phyloP scores from a whole-genome alignment of 805 yeast genomes.

The Candida morakotiae region DNA sequence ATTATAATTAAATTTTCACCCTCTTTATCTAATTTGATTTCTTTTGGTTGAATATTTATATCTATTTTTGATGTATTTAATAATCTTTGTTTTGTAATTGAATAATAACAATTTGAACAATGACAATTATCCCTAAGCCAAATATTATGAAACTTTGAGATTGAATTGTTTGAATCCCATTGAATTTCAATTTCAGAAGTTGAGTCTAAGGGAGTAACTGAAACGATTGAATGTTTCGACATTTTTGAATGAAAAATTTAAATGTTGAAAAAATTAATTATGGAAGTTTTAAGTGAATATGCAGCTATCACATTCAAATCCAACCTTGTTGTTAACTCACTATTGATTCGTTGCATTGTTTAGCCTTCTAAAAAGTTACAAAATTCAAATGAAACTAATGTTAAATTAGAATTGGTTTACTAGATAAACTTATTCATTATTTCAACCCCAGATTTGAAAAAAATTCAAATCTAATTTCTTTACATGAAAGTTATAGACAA shows the following conservation, averaged over 20 bases:
- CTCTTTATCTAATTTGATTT: constrained; percentile 3
- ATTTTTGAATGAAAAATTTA: neutral
- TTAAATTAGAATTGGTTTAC: too few species aligned
- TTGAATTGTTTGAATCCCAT: constrained; percentile 6
- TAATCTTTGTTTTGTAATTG: constrained; percentile 55
- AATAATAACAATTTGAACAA: constrained; percentile 51
- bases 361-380: too few species aligned
- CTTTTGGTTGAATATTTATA: constrained; percentile 22
- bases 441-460: too few species aligned
- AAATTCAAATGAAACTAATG: too few species aligned
- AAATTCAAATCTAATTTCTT: too few species aligned
- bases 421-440: too few species aligned
- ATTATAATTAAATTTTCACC: constrained; percentile 15
- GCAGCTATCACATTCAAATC: too few species aligned
- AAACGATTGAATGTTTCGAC: neutral
- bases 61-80: constrained; percentile 48
- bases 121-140: constrained; percentile 69
- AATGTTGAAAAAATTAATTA: too few species aligned
- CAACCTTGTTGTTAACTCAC: too few species aligned
- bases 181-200: constrained; percentile 6
- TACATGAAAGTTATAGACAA: too few species aligned
- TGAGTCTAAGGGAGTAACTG: neutral
- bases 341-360: too few species aligned
- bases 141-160: constrained; percentile 38
- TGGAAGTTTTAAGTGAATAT: too few species aligned